These are phyloP conservation scores for Candida coquimbonensis DNA, from an alignment of 805 yeast species.

Conservation along the genomic window DNA sequence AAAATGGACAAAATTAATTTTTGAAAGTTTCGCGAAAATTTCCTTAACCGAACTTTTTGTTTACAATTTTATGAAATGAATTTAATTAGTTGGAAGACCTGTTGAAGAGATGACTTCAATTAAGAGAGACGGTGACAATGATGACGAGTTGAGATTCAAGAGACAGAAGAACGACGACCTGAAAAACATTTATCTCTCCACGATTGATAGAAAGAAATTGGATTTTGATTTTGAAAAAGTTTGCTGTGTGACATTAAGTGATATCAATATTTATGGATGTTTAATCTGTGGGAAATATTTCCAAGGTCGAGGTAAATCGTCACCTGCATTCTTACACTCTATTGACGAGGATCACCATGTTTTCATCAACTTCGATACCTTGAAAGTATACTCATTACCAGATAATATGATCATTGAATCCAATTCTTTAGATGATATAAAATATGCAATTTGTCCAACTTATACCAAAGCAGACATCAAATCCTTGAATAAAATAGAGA, in stretches of 20 bases:
- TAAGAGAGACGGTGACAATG: no score
- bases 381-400: constrained; percentile 54
- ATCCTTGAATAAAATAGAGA: constrained; percentile 20
- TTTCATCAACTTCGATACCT: constrained; percentile 46
- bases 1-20: no score
- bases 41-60: no score
- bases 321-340: constrained; percentile 65
- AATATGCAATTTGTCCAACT: constrained; percentile 43
- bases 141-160: no score
- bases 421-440: constrained; percentile 42
- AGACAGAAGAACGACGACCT: background rate
- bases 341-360: constrained; percentile 57
- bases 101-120: background rate
- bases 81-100: no score
- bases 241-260: constrained; percentile 58
- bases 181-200: constrained; percentile 22
- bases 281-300: constrained; percentile 67
- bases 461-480: constrained; percentile 32
- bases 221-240: constrained; percentile 68
- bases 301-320: constrained; percentile 56
- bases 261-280: constrained; percentile 62
- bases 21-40: no score
- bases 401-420: constrained; percentile 43
- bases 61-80: no score
- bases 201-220: constrained; percentile 25